Evolutionary conservation across 805 yeast genomes (phyloP), one percentile per base, ranked within the genome.

Genomic region (Vanderwaltozyma tropicalis): DNA sequence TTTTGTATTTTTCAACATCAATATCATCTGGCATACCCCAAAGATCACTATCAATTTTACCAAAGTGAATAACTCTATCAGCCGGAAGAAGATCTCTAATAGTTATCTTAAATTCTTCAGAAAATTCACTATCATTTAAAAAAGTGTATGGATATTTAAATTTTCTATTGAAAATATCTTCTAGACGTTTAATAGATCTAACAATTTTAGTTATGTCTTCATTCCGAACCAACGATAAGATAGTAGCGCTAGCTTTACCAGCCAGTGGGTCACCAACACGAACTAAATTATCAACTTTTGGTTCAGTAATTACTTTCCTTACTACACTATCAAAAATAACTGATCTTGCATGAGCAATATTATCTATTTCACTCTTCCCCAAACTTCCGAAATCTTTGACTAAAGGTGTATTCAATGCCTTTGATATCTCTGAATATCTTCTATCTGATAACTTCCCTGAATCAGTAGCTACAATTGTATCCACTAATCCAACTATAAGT

Each of bases 61-160:
- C 79, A 48, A 75, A 78, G 41, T 59, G 63, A 25, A 66, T 56
- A 19, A 63, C 55, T 1, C 77, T 61, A 16, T 55, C 67, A 1
- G 70, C 42, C 35, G 45, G 63, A 0, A 76, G 69, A 6, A 59
- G 52, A 11, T 54, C 50, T 28, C 42, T 37, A 30, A 83, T 64
- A 16, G 53, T 52, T 4, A 57, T 46, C 51, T 66, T 79, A 63
- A 85, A 85, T 19, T 55, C 55, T 0, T 73, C 71, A 1, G 73
- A 60, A 53, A 85, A 85, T 4, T 76, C 76, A 38, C 62, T 65
- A 50, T 86, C 94, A 52, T 84, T 85, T 28, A 85, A 53, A 41
- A 85, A 80, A 1, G 84, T 83, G 63, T 85, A 85, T 0, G 95
- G 94, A 53, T 85, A 85, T 34, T 71, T 69, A 57, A 78, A 85